Conservation (phyloP, 805 yeast species). For the Kluyveromyces starmeri region DNA sequence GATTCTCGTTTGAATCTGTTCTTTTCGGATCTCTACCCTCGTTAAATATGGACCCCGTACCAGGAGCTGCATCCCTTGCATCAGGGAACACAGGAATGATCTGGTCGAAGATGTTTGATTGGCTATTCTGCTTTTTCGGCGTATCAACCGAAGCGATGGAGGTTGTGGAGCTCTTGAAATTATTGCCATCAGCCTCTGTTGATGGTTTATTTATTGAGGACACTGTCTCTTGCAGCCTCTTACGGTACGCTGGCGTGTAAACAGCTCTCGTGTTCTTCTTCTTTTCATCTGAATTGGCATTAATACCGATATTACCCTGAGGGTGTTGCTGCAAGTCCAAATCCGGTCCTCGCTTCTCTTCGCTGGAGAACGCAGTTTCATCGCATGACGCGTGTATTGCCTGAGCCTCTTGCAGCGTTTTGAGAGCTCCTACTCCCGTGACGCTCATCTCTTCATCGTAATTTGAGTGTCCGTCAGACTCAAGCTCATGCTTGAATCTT, state of each 20-base stretch:
- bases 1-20: conserved; percentile 11
- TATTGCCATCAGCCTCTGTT: conserved; percentile 16
- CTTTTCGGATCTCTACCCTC: conserved; percentile 2
- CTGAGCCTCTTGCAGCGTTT: conserved; percentile 6
- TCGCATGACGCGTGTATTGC: conserved; percentile 12
- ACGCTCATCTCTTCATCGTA: conserved; percentile 31
- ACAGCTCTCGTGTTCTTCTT: background rate
- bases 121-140: conserved; percentile 11
- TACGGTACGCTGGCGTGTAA: conserved; percentile 33
- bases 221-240: conserved; percentile 19
- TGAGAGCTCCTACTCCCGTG: conserved; percentile 23
- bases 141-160: conserved; percentile 14
- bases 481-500: conserved; percentile 32
- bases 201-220: conserved; percentile 17
- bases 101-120: conserved; percentile 16
- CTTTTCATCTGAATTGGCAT: background rate
- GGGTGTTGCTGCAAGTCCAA: background rate
- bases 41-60: conserved; percentile 4
- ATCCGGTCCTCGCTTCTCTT: conserved; percentile 8
- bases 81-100: conserved; percentile 17
- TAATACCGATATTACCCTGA: background rate
- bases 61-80: conserved; percentile 8
- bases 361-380: conserved; percentile 10
- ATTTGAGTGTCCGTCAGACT: conserved; percentile 29
- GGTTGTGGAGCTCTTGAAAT: conserved; percentile 9